These are phyloP conservation scores for Colletotrichum sublineola DNA, from an alignment of 2,329 filamentous ascomycete genomes.

Conservation along the genomic window DNA sequence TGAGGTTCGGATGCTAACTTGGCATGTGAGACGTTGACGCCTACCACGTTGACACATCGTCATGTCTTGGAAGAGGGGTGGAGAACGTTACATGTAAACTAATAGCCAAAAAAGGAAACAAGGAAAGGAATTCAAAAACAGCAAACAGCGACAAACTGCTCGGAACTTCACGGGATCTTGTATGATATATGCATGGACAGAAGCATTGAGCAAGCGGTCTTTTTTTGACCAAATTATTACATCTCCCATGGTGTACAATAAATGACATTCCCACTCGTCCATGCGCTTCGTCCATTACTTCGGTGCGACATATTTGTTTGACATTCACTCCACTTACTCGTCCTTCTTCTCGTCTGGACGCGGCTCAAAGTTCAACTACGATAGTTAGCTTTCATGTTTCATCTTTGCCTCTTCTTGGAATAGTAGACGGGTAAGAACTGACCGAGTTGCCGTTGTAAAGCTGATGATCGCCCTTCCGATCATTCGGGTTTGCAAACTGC, in stretches of 20 bases:
- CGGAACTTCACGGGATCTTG: conserved; percentile 16
- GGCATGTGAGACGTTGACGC: neutral
- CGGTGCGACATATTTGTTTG: neutral
- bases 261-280: conserved; percentile 40
- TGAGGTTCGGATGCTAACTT: neutral
- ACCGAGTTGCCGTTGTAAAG: conserved; percentile 95
- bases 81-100: conserved; percentile 29
- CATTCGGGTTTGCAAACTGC: conserved; percentile 64
- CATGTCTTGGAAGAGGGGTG: neutral
- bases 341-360: conserved; percentile 66
- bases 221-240: conserved; percentile 20
- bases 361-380: conserved; percentile 77
- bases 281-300: neutral
- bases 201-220: conserved; percentile 18
- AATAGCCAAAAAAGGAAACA: conserved; percentile 23
- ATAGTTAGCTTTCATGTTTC: conserved; percentile 47
- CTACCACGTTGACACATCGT: too few relatives aligned
- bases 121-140: conserved; percentile 15
- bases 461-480: conserved; percentile 72
- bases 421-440: conserved; percentile 51
- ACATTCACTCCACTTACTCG: neutral
- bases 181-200: conserved; percentile 25
- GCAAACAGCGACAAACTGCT: neutral
- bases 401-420: neutral
- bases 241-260: conserved; percentile 43